Conservation (phyloP, 495 filamentous ascomycete genomes). For the Penicillium robsamsonii region DNA sequence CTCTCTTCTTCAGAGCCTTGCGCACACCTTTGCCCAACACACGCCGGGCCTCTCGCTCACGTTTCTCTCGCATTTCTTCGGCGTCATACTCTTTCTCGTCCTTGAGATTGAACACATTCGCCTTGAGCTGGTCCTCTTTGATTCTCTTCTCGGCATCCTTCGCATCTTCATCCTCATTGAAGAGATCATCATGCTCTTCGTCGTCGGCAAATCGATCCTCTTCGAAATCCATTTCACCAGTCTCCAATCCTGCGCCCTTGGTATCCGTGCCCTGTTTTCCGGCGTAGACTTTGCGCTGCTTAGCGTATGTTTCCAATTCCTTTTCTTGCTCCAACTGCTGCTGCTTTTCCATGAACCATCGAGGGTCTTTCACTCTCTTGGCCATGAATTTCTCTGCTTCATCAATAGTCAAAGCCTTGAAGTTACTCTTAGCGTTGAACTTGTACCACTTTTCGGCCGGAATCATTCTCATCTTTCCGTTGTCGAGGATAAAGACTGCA, state of each 20-base stretch:
- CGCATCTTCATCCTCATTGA: constrained; percentile 80
- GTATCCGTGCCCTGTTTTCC: constrained; percentile 37
- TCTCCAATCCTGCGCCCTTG: constrained; percentile 52
- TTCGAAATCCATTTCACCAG: constrained; percentile 59
- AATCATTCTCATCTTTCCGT: constrained; percentile 72
- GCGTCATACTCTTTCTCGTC: constrained; percentile 83
- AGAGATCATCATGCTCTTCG: constrained; percentile 78
- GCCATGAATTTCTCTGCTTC: constrained; percentile 81
- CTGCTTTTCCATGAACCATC: constrained; percentile 74
- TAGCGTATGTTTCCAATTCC: constrained; percentile 51
- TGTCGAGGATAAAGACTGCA: constrained; percentile 69
- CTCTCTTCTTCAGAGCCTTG: constrained; percentile 77
- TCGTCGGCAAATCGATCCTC: constrained; percentile 79
- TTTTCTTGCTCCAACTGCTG: constrained; percentile 48
- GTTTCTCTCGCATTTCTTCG: constrained; percentile 68
- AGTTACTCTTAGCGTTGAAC: constrained; percentile 78
- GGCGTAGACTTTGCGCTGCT: constrained; percentile 44
- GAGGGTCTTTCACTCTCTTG: constrained; percentile 65
- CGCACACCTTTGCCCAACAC: constrained; percentile 70
- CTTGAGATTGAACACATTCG: constrained; percentile 81
- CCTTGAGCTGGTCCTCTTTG: constrained; percentile 81
- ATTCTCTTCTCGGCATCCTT: constrained; percentile 85
- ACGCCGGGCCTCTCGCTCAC: constrained; percentile 63
- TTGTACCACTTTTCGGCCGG: constrained; percentile 95
- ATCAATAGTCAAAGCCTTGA: constrained; percentile 76